Conservation (phyloP, 2,329 filamentous ascomycete species). For the Tricladium varicosporioides region DNA sequence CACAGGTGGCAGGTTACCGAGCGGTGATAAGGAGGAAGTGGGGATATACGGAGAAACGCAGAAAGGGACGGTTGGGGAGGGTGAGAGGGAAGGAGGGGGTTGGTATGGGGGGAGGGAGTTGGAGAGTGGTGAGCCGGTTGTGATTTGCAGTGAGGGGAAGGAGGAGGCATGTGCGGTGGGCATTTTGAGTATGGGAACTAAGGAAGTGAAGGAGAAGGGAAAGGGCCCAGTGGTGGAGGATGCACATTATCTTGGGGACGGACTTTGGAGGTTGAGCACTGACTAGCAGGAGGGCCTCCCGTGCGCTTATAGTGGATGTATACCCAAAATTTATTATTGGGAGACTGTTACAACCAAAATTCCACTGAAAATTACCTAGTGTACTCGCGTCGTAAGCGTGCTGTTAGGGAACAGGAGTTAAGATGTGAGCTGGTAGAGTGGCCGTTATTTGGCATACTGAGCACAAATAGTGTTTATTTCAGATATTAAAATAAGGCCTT, state of each 20-base stretch:
- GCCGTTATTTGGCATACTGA: too few relatives aligned
- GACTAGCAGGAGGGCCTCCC: constrained; percentile 19
- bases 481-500: too few relatives aligned
- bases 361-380: too few relatives aligned
- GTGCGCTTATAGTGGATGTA: too few relatives aligned
- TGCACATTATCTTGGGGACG: constrained; percentile 91
- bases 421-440: too few relatives aligned
- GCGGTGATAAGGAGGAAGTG: constrained; percentile 36
- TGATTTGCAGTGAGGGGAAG: constrained; percentile 91
- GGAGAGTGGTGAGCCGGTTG: constrained; percentile 78
- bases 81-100: constrained; percentile 36
- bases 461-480: too few relatives aligned
- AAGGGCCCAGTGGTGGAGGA: constrained; percentile 94
- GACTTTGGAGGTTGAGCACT: constrained; percentile 66
- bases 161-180: constrained; percentile 87
- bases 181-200: constrained; percentile 76
- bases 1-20: constrained; percentile 74
- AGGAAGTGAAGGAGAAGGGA: constrained; percentile 89
- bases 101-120: constrained; percentile 64
- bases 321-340: too few relatives aligned
- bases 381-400: too few relatives aligned
- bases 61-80: constrained; percentile 20
- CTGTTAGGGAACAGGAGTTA: too few relatives aligned
- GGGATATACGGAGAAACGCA: constrained; percentile 29
- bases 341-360: too few relatives aligned